A percentile compares a stretch with the other conserved stretches of the same genome.
phyloP scores from a whole-genome alignment of 768 basidiomycete genomes.

The Infundibulicybe gibba region DNA sequence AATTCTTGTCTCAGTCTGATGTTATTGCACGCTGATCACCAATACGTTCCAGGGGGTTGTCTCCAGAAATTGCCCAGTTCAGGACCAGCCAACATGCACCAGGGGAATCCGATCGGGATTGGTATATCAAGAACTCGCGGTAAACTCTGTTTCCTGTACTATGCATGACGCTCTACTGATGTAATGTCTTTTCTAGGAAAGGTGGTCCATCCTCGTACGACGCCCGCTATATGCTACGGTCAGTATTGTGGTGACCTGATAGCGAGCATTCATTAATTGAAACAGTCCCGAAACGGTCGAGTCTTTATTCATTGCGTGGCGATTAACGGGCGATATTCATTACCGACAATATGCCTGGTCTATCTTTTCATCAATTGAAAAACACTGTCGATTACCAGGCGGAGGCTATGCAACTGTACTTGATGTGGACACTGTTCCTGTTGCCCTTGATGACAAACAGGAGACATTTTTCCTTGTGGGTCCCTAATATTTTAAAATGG shows the following conservation, averaged over 20 bases:
- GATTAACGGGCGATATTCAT: slow-evolving; percentile 76
- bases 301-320: slow-evolving; percentile 87
- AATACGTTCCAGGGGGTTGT: slow-evolving; percentile 61
- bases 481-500: slow-evolving; percentile 5
- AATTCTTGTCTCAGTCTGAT: slow-evolving; percentile 19
- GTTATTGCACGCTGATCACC: background rate
- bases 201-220: slow-evolving; percentile 55
- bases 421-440: slow-evolving; percentile 79
- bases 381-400: slow-evolving; percentile 67
- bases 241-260: slow-evolving; percentile 10
- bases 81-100: slow-evolving; percentile 16
- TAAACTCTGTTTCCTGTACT: slow-evolving; percentile 23
- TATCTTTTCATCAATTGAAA: slow-evolving; percentile 89
- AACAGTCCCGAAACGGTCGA: slow-evolving; percentile 88
- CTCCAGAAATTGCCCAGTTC: slow-evolving; percentile 92
- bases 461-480: slow-evolving; percentile 91
- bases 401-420: slow-evolving; percentile 87
- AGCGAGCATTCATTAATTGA: slow-evolving; percentile 3
- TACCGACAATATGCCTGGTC: slow-evolving; percentile 87
- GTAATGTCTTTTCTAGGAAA: slow-evolving; percentile 14
- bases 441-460: slow-evolving; percentile 81
- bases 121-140: slow-evolving; percentile 86
- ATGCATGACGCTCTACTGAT: slow-evolving; percentile 31
- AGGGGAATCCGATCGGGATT: slow-evolving; percentile 48
- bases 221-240: slow-evolving; percentile 90